Evolutionary conservation across 306 rosid genomes (phyloP).

Genomic region (Lathyrus sativus): DNA sequence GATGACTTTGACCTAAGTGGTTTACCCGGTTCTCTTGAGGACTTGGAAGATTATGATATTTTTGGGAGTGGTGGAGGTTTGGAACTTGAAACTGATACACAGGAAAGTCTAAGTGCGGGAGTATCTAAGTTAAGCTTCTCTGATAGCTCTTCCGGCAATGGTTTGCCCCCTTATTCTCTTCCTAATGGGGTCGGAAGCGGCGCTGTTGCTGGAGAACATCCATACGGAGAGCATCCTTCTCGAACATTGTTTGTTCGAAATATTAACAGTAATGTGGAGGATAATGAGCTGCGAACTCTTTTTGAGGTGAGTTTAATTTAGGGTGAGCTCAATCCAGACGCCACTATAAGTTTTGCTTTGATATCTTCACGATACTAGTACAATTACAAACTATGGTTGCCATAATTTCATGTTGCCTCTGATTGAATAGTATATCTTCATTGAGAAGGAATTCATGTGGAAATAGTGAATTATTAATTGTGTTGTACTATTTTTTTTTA

Average conservation of each 20-base stretch:
- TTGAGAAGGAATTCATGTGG: slow-evolving; percentile 16
- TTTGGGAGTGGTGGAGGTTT: slow-evolving; percentile 85
- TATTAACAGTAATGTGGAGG: slow-evolving; percentile 90
- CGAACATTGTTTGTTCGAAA: slow-evolving; percentile 91
- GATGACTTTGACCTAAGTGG: slow-evolving; percentile 85
- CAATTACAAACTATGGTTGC: background rate
- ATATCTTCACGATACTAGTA: slow-evolving; percentile 18
- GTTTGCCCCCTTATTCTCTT: slow-evolving; percentile 54
- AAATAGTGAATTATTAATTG: slow-evolving; percentile 33
- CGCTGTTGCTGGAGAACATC: slow-evolving; percentile 92
- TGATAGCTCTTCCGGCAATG: slow-evolving; percentile 58
- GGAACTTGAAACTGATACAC: slow-evolving; percentile 78
- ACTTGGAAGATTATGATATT: slow-evolving; percentile 81
- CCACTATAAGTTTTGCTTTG: slow-evolving; percentile 23
- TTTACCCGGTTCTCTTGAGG: slow-evolving; percentile 80
- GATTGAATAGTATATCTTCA: slow-evolving; percentile 11
- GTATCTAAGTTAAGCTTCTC: slow-evolving; percentile 64
- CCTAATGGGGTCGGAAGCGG: slow-evolving; percentile 76
- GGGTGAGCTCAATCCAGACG: slow-evolving; percentile 17
- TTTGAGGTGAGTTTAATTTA: slow-evolving; percentile 68
- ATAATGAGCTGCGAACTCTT: slow-evolving; percentile 73
- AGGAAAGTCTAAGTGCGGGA: slow-evolving; percentile 55
- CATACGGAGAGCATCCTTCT: slow-evolving; percentile 95
- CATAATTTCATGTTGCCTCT: slow-evolving; percentile 18
- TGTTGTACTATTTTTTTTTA: background rate